These are phyloP conservation scores for Glycyrrhiza uralensis DNA, from an alignment of 306 rosid species.

Conservation along the genomic window DNA sequence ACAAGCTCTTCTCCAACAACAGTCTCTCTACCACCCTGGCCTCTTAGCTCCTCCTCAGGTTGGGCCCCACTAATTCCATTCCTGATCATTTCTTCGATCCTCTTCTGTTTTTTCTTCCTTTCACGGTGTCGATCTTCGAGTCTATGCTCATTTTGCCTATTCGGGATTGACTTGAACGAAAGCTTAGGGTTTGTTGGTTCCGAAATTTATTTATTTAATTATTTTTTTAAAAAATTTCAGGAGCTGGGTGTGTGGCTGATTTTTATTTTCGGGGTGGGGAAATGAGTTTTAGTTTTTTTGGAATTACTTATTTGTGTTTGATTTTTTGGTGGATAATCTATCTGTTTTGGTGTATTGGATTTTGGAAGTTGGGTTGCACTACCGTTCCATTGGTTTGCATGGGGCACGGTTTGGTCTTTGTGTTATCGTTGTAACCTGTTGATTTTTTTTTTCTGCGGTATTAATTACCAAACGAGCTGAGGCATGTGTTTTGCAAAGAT, in stretches of 20 bases:
- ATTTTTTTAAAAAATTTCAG: not conserved
- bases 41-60: slow-evolving; percentile 99
- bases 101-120: not conserved
- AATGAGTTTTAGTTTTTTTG: not conserved
- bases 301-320: not conserved
- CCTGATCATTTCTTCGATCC: not conserved
- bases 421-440: not conserved
- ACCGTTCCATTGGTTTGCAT: not conserved
- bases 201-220: not conserved
- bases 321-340: not conserved
- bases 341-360: not conserved
- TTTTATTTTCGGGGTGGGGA: not conserved
- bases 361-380: not conserved
- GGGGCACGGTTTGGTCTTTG: not conserved
- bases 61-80: not conserved
- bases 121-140: not conserved
- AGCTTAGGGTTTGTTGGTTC: slow-evolving; percentile 32
- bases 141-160: not conserved
- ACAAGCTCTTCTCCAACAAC: slow-evolving; percentile 95
- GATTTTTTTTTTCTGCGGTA: not conserved
- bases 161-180: not conserved
- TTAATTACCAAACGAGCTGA: not conserved
- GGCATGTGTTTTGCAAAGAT: not conserved
- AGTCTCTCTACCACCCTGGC: slow-evolving; percentile 93
- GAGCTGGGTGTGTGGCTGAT: not conserved